Conservation (phyloP, 2,329 filamentous ascomycete species). For the Rhynchosporium secalis region DNA sequence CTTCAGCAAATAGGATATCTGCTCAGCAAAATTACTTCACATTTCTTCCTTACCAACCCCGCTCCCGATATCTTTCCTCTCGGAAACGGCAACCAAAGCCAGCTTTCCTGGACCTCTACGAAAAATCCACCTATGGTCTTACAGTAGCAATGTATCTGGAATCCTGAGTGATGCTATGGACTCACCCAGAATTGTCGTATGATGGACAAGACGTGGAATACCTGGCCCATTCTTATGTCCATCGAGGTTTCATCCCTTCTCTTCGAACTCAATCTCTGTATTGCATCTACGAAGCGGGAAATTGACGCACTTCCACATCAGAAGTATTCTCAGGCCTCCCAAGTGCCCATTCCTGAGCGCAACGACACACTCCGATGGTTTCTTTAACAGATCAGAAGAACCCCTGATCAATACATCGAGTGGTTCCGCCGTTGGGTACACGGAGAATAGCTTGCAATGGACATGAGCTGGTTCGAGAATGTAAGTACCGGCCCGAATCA, state of each 20-base stretch:
- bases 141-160: slow-evolving; percentile 25
- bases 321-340: neutral
- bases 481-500: neutral
- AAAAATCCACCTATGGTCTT: slow-evolving; percentile 24
- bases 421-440: neutral
- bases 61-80: neutral
- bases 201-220: slow-evolving; percentile 29
- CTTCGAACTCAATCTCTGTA: slow-evolving; percentile 25
- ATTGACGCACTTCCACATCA: too few relatives aligned
- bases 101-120: too few relatives aligned
- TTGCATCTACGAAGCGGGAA: slow-evolving; percentile 4
- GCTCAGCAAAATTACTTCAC: neutral
- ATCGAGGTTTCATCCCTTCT: slow-evolving; percentile 31
- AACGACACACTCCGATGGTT: neutral
- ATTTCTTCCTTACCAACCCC: neutral
- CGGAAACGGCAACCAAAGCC: neutral
- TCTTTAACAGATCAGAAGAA: neutral
- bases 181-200: slow-evolving; percentile 26
- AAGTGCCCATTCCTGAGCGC: neutral
- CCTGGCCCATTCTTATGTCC: slow-evolving; percentile 29
- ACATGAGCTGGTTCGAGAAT: neutral
- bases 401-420: neutral
- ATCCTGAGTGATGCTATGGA: slow-evolving; percentile 25
- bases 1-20: neutral
- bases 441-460: neutral